Conservation (phyloP, 164 flowering plant genomes). For the Aristolochia contorta region DNA sequence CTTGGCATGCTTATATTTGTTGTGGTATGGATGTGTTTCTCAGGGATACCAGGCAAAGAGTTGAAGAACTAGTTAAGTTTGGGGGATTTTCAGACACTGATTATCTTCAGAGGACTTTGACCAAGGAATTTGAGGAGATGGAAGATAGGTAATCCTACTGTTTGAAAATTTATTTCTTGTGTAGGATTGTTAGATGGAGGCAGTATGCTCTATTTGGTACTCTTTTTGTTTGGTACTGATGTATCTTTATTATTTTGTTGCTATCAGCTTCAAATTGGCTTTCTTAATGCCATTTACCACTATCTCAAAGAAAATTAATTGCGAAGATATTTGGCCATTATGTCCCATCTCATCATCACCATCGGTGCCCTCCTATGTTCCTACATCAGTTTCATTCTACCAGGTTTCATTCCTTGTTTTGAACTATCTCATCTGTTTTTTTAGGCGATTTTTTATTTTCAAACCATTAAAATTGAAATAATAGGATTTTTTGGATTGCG, state of each 20-base stretch:
- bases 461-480: not conserved
- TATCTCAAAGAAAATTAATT: slow-evolving; percentile 55
- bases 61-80: slow-evolving; percentile 58
- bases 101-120: slow-evolving; percentile 56
- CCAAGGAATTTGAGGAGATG: slow-evolving; percentile 72
- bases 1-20: not conserved
- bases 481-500: not conserved
- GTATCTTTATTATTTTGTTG: slow-evolving; percentile 1
- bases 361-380: slow-evolving; percentile 24
- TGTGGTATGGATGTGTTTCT: not conserved
- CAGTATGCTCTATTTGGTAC: not conserved
- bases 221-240: not conserved
- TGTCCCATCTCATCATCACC: slow-evolving; percentile 40
- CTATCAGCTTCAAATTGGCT: slow-evolving; percentile 82
- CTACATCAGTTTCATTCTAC: slow-evolving; percentile 65
- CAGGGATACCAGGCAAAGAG: slow-evolving; percentile 66
- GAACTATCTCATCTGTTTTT: not conserved
- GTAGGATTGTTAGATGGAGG: not conserved
- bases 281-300: slow-evolving; percentile 68
- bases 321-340: slow-evolving; percentile 60
- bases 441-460: not conserved
- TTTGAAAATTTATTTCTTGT: too few relatives aligned
- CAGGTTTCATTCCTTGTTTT: slow-evolving; percentile 38
- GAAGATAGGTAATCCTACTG: slow-evolving; percentile 47
- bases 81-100: slow-evolving; percentile 84